Base-by-base conservation (phyloP, 2,329 filamentous ascomycete species). In the Claviceps sp. region DNA sequence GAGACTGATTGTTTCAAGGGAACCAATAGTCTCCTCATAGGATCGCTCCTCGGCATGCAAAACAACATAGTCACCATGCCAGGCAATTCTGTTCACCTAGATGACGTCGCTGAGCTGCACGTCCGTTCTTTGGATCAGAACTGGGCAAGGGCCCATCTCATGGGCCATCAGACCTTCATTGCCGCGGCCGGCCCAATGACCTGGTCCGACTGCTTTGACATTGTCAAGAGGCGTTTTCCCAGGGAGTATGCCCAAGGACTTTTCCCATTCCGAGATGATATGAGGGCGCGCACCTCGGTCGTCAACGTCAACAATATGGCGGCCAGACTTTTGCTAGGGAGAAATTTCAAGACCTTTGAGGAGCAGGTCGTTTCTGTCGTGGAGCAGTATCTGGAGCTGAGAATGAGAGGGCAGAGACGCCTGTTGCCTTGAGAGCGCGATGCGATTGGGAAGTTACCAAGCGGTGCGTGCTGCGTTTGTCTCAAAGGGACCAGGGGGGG, bases 181-280 rank as follows among this genome's bases (percentile, higher is more conserved):
- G 63, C 52, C 61, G 65, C 55, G 65, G 67, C 20, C 11, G 50
- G 16, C 1, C 13, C 43, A 3, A 44, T 54, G 54, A 62, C 68
- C 34, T 73, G 69, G 70, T 66, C 68, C 45, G 67, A 70, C 24
- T 62, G 65, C 0, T 65, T 66, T 45, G 62, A 64, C 18, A 67
- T 72, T 48, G 67, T 65, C 4, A 60, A 63, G 46, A 54, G 59
- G 20, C 56, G 57, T 30, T 72, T 34, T 34, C 51, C 54, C 5
- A 51, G 40, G 11, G 50, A 55, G n/a, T 55, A 55, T 16, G 40
- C 52, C 1, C 54, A 58, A 6, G 59, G 57, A 9, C 47, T 56
- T 14, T 56, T 58, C 37, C 50, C 52, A 5, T 44, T 60, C 40
- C 53, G 55, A 14, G 45, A 50, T 1, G 47, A 47, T 30, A 40